A percentile compares a stretch with the other conserved stretches of the same genome.
Evolutionary conservation across 208 protist genomes (phyloP).

Genomic region (Trypanosomatidae sp.): DNA sequence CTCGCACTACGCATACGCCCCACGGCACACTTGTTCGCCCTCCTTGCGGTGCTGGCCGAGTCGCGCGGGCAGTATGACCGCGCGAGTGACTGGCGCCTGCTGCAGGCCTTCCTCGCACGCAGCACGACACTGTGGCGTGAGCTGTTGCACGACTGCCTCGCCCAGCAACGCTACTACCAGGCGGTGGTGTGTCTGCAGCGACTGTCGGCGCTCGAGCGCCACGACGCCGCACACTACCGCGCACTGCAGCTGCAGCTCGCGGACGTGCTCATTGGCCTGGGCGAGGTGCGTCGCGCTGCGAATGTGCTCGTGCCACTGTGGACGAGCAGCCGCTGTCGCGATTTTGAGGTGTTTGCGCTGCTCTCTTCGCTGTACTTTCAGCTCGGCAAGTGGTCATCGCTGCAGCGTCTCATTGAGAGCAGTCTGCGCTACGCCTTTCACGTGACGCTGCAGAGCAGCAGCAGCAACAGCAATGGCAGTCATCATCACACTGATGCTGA

Average conservation of each 20-base stretch:
- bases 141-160: constrained; percentile 74
- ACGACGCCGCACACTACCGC: constrained; percentile 36
- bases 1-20: constrained; percentile 65
- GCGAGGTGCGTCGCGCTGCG: constrained; percentile 54
- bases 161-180: constrained; percentile 73
- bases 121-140: constrained; percentile 76
- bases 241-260: constrained; percentile 72
- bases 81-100: constrained; percentile 72
- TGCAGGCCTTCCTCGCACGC: constrained; percentile 76
- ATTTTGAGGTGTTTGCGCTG: constrained; percentile 84
- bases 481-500: neutral
- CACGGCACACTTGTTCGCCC: constrained; percentile 66
- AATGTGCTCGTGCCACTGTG: constrained; percentile 61
- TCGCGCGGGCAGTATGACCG: constrained; percentile 68
- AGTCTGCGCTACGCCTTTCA: constrained; percentile 72
- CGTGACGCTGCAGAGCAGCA: neutral
- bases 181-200: constrained; percentile 76
- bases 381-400: constrained; percentile 65
- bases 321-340: constrained; percentile 55
- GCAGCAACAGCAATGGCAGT: neutral
- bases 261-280: constrained; percentile 75
- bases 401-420: constrained; percentile 65
- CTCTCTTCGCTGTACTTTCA: constrained; percentile 84
- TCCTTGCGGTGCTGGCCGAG: constrained; percentile 71
- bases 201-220: constrained; percentile 50